A percentile compares a stretch with the other conserved stretches of the same genome.
phyloP scores from a whole-genome alignment of 768 basidiomycete genomes.

The Trametes cingulata region DNA sequence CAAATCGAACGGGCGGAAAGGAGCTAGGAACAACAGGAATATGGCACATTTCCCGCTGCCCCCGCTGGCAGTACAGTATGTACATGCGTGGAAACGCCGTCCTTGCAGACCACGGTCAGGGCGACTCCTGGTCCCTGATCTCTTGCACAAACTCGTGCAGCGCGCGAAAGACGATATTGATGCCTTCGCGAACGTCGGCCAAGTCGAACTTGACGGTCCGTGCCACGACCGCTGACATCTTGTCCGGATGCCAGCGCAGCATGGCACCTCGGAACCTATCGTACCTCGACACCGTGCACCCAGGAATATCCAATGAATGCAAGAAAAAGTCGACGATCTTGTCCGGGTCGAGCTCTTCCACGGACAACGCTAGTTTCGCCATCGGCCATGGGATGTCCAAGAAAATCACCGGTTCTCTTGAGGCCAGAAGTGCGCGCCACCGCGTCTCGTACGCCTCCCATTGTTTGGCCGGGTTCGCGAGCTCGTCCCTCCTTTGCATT shows the following conservation, averaged over 20 bases:
- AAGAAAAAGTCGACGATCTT: constrained; percentile 55
- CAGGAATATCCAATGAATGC: constrained; percentile 43
- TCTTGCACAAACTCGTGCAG: neutral
- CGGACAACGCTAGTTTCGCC: constrained; percentile 11
- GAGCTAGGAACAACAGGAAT: too few species aligned
- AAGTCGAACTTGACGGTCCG: constrained; percentile 46
- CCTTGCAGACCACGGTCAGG: neutral
- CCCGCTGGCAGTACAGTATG: too few species aligned
- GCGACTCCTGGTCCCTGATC: neutral
- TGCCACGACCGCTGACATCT: constrained; percentile 47
- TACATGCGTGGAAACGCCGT: too few species aligned
- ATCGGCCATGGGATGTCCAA: constrained; percentile 67
- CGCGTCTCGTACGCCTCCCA: constrained; percentile 58
- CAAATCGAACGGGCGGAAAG: too few species aligned
- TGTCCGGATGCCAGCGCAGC: constrained; percentile 71
- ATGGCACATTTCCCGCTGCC: too few species aligned
- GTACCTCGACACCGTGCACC: constrained; percentile 43
- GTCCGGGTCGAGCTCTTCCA: constrained; percentile 38
- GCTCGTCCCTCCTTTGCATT: constrained; percentile 46
- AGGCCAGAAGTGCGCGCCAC: constrained; percentile 47
- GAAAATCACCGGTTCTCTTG: constrained; percentile 41
- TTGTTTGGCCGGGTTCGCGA: constrained; percentile 37
- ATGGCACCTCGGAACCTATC: constrained; percentile 60
- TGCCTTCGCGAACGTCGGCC: constrained; percentile 46
- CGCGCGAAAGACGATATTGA: constrained; percentile 42